Evolutionary conservation across 345 rosid species (phyloP).

Genomic region (Pistacia atlantica): DNA sequence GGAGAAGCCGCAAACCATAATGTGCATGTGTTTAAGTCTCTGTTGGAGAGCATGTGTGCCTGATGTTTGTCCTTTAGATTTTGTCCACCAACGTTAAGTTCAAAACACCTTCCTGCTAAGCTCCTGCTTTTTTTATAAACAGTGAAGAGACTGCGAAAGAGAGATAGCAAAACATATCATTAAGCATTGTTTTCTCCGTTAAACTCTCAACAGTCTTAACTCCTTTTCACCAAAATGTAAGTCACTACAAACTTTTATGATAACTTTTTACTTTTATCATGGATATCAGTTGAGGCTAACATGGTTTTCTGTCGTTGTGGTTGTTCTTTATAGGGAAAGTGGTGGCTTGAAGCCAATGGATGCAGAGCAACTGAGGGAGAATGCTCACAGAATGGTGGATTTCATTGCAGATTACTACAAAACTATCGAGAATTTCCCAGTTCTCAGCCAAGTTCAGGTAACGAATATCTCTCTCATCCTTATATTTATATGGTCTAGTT

Average conservation of each 20-base stretch:
- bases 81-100: background rate
- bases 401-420: conserved; percentile 93
- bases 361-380: conserved; percentile 70
- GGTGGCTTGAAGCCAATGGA: conserved; percentile 61
- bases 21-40: too few relatives aligned
- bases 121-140: background rate
- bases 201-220: background rate
- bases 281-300: too few relatives aligned
- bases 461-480: background rate
- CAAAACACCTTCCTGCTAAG: background rate
- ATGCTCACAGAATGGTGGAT: conserved; percentile 85
- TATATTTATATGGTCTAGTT: too few relatives aligned
- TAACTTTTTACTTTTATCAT: background rate
- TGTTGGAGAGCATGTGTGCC: background rate
- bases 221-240: background rate
- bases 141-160: background rate
- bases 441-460: conserved; percentile 92
- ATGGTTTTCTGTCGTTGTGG: background rate
- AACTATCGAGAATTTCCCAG: conserved; percentile 73
- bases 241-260: background rate
- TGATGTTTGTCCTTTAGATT: background rate
- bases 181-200: background rate
- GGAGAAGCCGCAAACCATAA: background rate
- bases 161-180: background rate
- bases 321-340: conserved; percentile 15